These are phyloP conservation scores for Fraxinus nigra DNA, from an alignment of 305 asterid genomes.

Conservation along the genomic window DNA sequence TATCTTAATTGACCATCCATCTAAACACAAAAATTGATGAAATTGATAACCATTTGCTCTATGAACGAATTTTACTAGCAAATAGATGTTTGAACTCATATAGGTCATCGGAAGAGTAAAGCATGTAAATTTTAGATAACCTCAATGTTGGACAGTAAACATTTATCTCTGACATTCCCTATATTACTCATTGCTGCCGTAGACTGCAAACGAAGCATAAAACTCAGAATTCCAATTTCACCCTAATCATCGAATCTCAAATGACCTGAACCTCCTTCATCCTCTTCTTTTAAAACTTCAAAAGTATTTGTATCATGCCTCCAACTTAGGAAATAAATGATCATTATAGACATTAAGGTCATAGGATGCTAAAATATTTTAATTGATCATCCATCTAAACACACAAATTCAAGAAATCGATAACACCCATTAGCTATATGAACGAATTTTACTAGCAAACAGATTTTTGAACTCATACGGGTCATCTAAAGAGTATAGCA, in stretches of 20 bases:
- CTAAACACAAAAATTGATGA: constrained; percentile 6
- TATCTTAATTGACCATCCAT: not conserved
- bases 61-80: not conserved
- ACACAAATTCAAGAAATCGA: not conserved
- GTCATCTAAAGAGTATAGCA: not conserved
- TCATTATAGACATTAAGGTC: not conserved
- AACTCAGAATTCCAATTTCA: not conserved
- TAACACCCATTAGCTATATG: not conserved
- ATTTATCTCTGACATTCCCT: not conserved
- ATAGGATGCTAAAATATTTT: not conserved
- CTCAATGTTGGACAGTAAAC: not conserved
- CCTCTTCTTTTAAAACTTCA: not conserved
- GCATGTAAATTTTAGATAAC: not conserved
- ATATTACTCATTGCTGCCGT: not conserved
- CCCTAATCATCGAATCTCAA: not conserved
- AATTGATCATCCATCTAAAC: constrained; percentile 1
- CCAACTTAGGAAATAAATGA: not conserved
- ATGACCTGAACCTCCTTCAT: not conserved
- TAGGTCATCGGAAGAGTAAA: not conserved
- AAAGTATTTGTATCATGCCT: not conserved
- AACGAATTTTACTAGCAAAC: not conserved
- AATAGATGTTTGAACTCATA: not conserved
- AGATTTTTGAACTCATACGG: not conserved
- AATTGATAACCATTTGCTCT: not conserved
- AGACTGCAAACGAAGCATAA: not conserved